These are phyloP conservation scores for Aspergillus steynii DNA, from an alignment of 495 filamentous ascomycete genomes.

Conservation along the genomic window DNA sequence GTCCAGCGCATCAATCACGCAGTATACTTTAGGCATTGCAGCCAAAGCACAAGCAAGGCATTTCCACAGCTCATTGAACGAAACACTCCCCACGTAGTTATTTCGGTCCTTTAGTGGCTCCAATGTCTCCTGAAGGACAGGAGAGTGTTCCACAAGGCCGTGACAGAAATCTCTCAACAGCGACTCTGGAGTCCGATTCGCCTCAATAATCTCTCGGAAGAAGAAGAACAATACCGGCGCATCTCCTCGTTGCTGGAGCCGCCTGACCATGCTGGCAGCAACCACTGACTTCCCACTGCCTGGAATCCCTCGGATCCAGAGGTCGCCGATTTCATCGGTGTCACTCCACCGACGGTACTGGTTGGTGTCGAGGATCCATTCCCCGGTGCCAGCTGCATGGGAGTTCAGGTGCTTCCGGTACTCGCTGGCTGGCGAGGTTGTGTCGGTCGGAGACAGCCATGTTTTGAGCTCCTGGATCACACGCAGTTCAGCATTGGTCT, in stretches of 20 bases:
- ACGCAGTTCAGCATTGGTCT: not conserved
- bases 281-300: slow-evolving; percentile 55
- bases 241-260: slow-evolving; percentile 27
- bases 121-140: slow-evolving; percentile 34
- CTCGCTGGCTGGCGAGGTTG: slow-evolving; percentile 5
- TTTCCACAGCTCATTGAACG: slow-evolving; percentile 26
- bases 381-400: slow-evolving; percentile 43
- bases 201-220: slow-evolving; percentile 52
- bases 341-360: slow-evolving; percentile 45
- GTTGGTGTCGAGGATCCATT: slow-evolving; percentile 39
- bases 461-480: not conserved
- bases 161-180: slow-evolving; percentile 46
- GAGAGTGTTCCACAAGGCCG: slow-evolving; percentile 41
- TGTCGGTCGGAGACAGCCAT: slow-evolving; percentile 11
- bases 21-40: slow-evolving; percentile 37
- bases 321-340: slow-evolving; percentile 28
- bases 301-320: slow-evolving; percentile 54
- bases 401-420: slow-evolving; percentile 27
- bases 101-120: slow-evolving; percentile 21
- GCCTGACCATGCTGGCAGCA: slow-evolving; percentile 37
- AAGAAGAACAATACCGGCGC: slow-evolving; percentile 54
- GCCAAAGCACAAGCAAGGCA: slow-evolving; percentile 22
- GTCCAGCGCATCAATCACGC: slow-evolving; percentile 52
- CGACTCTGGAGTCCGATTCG: slow-evolving; percentile 44
- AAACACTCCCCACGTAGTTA: slow-evolving; percentile 17